A percentile compares a stretch with the other conserved stretches of the same genome.
Evolutionary conservation across 345 rosid species (phyloP).

Genomic region (Mallotus nudiflorus): DNA sequence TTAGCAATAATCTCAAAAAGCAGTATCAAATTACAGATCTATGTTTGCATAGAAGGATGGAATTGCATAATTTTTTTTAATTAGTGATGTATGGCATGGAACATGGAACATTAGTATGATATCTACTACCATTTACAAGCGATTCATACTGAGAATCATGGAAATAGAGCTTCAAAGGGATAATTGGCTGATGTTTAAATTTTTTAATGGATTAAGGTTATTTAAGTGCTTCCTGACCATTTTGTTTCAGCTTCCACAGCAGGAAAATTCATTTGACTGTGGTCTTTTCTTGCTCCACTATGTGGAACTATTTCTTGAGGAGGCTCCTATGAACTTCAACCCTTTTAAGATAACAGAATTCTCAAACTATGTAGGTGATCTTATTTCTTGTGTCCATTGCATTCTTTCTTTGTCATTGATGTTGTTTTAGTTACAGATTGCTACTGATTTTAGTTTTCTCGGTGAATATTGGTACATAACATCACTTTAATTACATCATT

Average conservation of each 20-base stretch:
- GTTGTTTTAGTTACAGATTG: neutral
- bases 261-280: slow-evolving; percentile 91
- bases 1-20: no score
- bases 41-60: no score
- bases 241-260: slow-evolving; percentile 85
- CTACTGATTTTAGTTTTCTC: neutral
- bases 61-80: no score
- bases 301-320: slow-evolving; percentile 81
- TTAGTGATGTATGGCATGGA: no score
- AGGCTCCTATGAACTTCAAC: slow-evolving; percentile 69
- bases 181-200: no score
- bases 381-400: neutral
- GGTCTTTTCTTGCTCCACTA: slow-evolving; percentile 95
- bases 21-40: no score
- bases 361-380: slow-evolving; percentile 76
- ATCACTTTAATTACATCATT: neutral
- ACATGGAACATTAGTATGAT: no score
- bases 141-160: no score
- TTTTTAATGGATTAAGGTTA: neutral
- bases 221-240: neutral
- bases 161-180: no score
- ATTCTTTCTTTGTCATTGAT: neutral
- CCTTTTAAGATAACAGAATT: slow-evolving; percentile 67
- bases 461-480: neutral
- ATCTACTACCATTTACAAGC: no score